Base-by-base conservation (phyloP, 2,329 filamentous ascomycete species). In the Parascedosporium putredinis region DNA sequence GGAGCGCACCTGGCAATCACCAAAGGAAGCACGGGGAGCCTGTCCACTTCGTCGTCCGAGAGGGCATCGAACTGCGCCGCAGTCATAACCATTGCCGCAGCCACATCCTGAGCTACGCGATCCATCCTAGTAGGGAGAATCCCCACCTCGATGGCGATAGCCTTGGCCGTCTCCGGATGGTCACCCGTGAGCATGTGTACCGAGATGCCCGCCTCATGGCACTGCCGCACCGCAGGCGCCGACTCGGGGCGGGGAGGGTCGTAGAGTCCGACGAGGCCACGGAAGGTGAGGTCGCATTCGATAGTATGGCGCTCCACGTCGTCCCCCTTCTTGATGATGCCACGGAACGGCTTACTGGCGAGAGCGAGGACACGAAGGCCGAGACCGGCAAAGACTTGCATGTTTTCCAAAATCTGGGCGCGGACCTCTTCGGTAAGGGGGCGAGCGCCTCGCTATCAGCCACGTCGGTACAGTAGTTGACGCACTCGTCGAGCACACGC, bases 141-240 rank as follows among this genome's bases (percentile, higher is more conserved):
- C 44, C 79, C 78, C 33, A 83, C 76, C 57, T 84, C 73, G 4
- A 70, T 66, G 2, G 80, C 79, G 50, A 84, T 81, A 5, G 80
- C 79, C 52, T 72, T 71, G 7, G 79, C 81, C 3, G 79, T 84
- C 42, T 77, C 76, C 1, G 76, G 76, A 58, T 84, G 79, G 55
- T 84, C 81, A 54, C 79, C 81, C 27, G 81, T 84, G 14, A 84
- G 73, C 81, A 84, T 84, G 61, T 83, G 79, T 2, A 84, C 81
- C 25, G 73, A 69, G 50, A 84, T 82, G 45, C 81, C 81, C 25
- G 81, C 80, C 48, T 72, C 66, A 55, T 81, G 78, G 57, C 79
- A 83, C 52, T 72, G 67, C 24, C 69, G 64, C 31, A 84, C 79
- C 3, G 79, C 76, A 1, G 69, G 73, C 1, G 75, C 78, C 2